These are phyloP conservation scores for Peronospora destructor DNA, from an alignment of 352 stramenopile species.

Conservation along the genomic window DNA sequence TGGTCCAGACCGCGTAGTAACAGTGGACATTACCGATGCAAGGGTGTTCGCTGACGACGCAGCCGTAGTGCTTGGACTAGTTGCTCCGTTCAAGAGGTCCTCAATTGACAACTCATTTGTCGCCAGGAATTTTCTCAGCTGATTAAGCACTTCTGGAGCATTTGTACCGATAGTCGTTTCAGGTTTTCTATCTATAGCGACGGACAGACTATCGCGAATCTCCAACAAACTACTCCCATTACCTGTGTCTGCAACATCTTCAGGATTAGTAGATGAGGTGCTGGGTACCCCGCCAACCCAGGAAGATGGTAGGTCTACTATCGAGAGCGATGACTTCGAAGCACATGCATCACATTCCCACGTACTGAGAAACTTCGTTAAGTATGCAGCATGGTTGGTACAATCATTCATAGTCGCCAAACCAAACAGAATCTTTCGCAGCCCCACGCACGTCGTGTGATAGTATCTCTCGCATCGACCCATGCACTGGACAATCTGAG, in stretches of 20 bases:
- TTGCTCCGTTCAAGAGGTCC: constrained; percentile 59
- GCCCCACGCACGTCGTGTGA: constrained; percentile 67
- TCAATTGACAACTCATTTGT: constrained; percentile 62
- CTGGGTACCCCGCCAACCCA: constrained; percentile 29
- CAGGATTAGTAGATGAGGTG: constrained; percentile 14
- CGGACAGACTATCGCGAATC: constrained; percentile 1
- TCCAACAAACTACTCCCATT: no score
- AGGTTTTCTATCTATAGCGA: constrained; percentile 7
- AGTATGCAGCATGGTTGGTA: constrained; percentile 69
- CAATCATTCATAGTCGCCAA: constrained; percentile 77
- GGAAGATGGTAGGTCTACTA: constrained; percentile 17
- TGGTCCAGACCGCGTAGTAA: constrained; percentile 1
- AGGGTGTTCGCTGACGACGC: constrained; percentile 12
- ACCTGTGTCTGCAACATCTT: constrained; percentile 20
- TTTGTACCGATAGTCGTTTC: constrained; percentile 1
- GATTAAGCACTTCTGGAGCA: constrained; percentile 38
- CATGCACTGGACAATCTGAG: constrained; percentile 59
- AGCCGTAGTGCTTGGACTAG: constrained; percentile 27
- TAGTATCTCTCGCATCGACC: constrained; percentile 48
- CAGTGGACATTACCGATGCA: constrained; percentile 3
- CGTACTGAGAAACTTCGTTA: constrained; percentile 78
- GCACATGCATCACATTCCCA: constrained; percentile 67
- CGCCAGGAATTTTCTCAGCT: constrained; percentile 53
- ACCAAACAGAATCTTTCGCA: constrained; percentile 77
- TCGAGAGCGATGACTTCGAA: constrained; percentile 9